Evolutionary conservation across 352 stramenopile genomes (phyloP), one percentile per base, ranked within the genome.

Genomic region (Phytophthora syringae): DNA sequence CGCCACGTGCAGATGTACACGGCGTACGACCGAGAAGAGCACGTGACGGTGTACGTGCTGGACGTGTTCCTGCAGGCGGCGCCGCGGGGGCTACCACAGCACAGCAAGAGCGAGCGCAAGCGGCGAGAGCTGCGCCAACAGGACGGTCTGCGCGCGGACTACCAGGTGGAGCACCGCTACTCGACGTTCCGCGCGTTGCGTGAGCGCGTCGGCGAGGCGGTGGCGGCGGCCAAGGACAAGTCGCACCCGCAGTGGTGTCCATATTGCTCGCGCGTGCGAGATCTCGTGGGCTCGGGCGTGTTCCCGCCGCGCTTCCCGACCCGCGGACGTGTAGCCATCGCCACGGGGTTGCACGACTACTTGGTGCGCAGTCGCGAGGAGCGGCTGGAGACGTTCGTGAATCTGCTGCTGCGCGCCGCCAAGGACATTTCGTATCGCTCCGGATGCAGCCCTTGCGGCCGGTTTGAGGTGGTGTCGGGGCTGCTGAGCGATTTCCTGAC

Each of bases 81-180:
- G 28, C 72, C 76, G 48, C 76, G 55, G 1, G 79, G 79, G 18
- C 70, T 88, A 11, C 12, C n/a, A 6, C 11, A 9, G 15, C 36
- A 2, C 15, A 68, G 76, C 28, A 64, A 55, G 47, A 28, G n/a
- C n/a, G n/a, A n/a, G n/a, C n/a, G n/a, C n/a, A n/a, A n/a, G n/a
- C n/a, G n/a, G n/a, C n/a, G n/a, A n/a, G n/a, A n/a, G n/a, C n/a
- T n/a, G n/a, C n/a, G n/a, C n/a, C n/a, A n/a, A n/a, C n/a, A n/a
- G n/a, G n/a, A 49, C 27, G 39, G 34, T 11, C 39, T n/a, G 25
- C 47, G 55, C 21, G 36, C 59, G 20, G 54, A 65, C 34, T 85
- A 84, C 51, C 60, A 72, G 22, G 39, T 87, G n/a, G 62, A 70
- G 21, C 70, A 80, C 30, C 76, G 76, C 44, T 85, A 80, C 59